Conservation (phyloP, 192 early-diverging fungal species). For the Entomortierella beljakovae region DNA sequence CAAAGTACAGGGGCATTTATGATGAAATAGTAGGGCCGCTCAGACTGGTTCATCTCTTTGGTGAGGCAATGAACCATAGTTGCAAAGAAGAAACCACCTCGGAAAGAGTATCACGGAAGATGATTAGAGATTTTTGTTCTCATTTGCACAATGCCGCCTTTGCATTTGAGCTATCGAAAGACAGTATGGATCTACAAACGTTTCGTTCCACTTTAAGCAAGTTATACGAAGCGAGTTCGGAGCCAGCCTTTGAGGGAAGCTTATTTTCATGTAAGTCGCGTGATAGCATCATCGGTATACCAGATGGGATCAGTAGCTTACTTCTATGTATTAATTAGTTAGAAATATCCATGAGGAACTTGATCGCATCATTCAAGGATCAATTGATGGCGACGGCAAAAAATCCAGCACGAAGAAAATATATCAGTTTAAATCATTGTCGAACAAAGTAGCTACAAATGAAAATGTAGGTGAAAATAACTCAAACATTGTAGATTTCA, state of each 20-base stretch:
- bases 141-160: slow-evolving; percentile 1
- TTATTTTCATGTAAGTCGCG: slow-evolving; percentile 1
- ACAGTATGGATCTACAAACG: neutral
- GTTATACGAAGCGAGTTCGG: neutral
- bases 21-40: no score
- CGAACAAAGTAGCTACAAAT: neutral
- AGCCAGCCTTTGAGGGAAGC: neutral
- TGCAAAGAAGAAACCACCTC: neutral
- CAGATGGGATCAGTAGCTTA: neutral
- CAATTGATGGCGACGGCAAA: no score
- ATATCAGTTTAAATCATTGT: neutral
- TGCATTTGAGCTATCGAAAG: neutral
- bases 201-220: neutral
- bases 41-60: no score
- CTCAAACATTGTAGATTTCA: no score
- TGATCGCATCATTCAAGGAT: neutral
- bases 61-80: no score
- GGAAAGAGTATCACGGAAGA: neutral
- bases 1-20: no score
- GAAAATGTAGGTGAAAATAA: no score
- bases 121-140: neutral
- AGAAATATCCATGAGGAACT: neutral
- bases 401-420: neutral
- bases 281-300: neutral
- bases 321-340: neutral